Conservation (phyloP, 1,284 basidiomycete species). For the Cutaneotrichosporon arboriforme region DNA sequence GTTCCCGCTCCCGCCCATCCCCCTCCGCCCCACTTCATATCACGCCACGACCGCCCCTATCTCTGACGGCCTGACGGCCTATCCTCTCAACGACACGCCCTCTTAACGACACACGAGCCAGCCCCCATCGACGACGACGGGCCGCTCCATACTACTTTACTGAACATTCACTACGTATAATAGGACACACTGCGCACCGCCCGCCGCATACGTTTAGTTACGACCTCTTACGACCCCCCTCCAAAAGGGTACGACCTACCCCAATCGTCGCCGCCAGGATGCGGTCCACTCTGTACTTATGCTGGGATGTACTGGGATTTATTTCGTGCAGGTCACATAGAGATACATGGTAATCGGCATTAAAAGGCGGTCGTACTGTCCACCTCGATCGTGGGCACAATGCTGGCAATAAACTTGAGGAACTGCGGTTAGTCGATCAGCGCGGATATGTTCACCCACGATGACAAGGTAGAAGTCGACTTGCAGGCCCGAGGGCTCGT, state of each 20-base stretch:
- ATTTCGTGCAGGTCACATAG: neutral
- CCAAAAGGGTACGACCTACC: neutral
- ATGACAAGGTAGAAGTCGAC: constrained; percentile 94
- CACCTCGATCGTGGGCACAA: constrained; percentile 76
- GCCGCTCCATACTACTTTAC: too few relatives aligned
- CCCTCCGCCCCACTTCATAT: too few relatives aligned
- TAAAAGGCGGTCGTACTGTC: constrained; percentile 25
- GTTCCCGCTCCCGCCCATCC: too few relatives aligned
- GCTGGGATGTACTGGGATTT: neutral
- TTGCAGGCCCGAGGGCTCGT: constrained; percentile 75
- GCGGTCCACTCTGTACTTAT: neutral
- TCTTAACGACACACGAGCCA: too few relatives aligned
- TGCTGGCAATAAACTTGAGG: constrained; percentile 85
- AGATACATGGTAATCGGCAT: neutral
- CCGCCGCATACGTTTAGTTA: too few relatives aligned
- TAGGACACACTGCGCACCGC: too few relatives aligned
- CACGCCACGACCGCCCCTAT: too few relatives aligned
- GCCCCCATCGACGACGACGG: too few relatives aligned
- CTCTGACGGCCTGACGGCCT: too few relatives aligned
- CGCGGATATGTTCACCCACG: constrained; percentile 28
- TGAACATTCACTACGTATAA: too few relatives aligned
- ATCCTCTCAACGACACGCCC: too few relatives aligned
- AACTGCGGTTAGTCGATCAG: constrained; percentile 52
- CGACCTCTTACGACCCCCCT: neutral
- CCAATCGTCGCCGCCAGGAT: neutral